Conservation (phyloP, 768 basidiomycete genomes). For the Coprinellus micaceus region DNA sequence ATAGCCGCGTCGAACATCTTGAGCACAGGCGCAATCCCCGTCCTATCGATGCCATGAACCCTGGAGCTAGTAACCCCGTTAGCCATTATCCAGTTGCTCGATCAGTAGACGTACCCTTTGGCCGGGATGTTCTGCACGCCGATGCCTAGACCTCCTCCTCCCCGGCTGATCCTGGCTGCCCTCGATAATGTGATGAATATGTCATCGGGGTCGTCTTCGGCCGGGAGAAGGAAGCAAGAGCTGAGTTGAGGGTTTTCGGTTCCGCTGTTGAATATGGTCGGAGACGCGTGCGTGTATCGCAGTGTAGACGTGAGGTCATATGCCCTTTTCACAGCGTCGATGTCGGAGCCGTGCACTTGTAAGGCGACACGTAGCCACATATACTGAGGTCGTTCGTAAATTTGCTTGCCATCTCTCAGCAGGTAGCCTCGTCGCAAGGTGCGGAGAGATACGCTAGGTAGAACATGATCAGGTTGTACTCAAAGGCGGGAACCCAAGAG, state of each 20-base stretch:
- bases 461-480: neutral
- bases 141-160: neutral
- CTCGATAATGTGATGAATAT: neutral
- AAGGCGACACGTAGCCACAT: neutral
- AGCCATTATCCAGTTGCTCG: no score
- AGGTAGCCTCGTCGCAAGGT: slow-evolving; percentile 19
- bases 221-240: neutral
- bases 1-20: neutral
- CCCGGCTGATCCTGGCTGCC: neutral
- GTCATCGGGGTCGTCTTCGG: neutral
- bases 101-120: neutral
- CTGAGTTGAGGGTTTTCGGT: neutral
- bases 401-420: neutral
- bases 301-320: neutral
- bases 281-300: neutral
- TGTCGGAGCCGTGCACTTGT: neutral
- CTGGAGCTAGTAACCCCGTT: no score
- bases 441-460: neutral
- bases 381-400: slow-evolving; percentile 3
- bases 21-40: neutral
- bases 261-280: neutral
- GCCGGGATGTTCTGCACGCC: neutral
- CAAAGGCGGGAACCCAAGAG: neutral
- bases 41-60: neutral
- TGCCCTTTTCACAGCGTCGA: neutral